Evolutionary conservation across 768 basidiomycete genomes (phyloP), one percentile per base, ranked within the genome.

Genomic region (Coprinopsis sp.): DNA sequence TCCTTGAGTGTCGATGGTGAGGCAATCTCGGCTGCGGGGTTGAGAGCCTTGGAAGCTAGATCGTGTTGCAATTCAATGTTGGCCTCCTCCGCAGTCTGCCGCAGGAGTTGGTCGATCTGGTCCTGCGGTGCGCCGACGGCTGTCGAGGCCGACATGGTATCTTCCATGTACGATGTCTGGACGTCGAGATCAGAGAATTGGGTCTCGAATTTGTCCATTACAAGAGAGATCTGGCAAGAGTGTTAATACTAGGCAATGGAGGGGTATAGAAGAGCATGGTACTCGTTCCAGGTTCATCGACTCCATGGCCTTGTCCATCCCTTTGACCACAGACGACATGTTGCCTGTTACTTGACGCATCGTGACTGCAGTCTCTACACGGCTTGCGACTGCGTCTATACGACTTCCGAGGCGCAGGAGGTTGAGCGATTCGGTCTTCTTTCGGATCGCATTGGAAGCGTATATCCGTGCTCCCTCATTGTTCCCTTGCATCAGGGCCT

Each of bases 271-370:
- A 50, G 41, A 27, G 30, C 71, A 82, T 60, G 44, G 34, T 59
- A 96, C 95, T 63, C 86, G 78, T 58, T 99, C 96, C 47, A 98
- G 78, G 71, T 99, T 98, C 96, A 99, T 99, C 66, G 76, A 87
- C 57, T 96, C 88, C 96, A 99, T 98, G 3, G 96, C 96, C 62
- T 87, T 90, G 64, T 99, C 96, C 96, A 99, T 98, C 27, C 93
- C 94, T 58, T 82, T 84, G 36, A 99, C 96, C 2, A 98, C 96
- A 28, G 84, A 85, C 13, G 91, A 84, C 95, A 99, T 96, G 64
- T 85, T 93, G 3, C 92, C 92, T 24, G 96, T 95, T 31, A 99
- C 88, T 66, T 91, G 81, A 39, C 91, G 81, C 91, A 99, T 97
- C 46, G 95, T 97, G 33, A 98, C 93, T 0, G 96, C 96, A 14